Conservation (phyloP, 371 early-diverging fungal species). For the Lichtheimia hyalospora region DNA sequence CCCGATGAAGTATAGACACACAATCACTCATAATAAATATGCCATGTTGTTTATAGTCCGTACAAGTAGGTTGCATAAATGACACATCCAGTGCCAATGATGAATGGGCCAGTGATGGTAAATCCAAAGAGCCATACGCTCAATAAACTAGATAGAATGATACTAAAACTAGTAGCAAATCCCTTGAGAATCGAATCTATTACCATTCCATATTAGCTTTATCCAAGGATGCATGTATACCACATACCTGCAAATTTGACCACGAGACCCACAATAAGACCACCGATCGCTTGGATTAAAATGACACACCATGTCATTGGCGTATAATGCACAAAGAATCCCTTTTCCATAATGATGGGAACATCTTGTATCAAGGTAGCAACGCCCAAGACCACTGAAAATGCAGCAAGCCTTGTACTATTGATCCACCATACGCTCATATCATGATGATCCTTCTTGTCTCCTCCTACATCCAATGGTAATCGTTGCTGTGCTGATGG, state of each 20-base stretch:
- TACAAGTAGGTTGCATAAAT: slow-evolving; percentile 81
- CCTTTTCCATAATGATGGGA: slow-evolving; percentile 61
- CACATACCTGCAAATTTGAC: slow-evolving; percentile 88
- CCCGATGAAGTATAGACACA: too few species aligned
- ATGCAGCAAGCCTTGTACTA: slow-evolving; percentile 87
- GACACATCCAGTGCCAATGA: slow-evolving; percentile 75
- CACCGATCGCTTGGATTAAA: slow-evolving; percentile 86
- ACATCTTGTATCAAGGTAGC: slow-evolving; percentile 80
- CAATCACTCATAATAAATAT: too few species aligned
- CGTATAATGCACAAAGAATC: slow-evolving; percentile 91
- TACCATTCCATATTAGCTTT: neutral
- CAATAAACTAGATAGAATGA: slow-evolving; percentile 80
- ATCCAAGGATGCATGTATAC: neutral
- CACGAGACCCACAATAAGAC: slow-evolving; percentile 91
- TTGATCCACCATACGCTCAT: slow-evolving; percentile 80
- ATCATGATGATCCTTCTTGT: slow-evolving; percentile 2
- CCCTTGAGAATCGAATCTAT: slow-evolving; percentile 88
- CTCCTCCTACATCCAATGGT: neutral
- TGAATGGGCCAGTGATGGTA: slow-evolving; percentile 65
- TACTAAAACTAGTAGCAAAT: slow-evolving; percentile 93
- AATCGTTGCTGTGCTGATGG: slow-evolving; percentile 16
- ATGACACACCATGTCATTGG: slow-evolving; percentile 79
- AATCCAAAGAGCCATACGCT: slow-evolving; percentile 79
- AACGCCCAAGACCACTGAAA: slow-evolving; percentile 70
- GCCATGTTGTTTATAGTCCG: slow-evolving; percentile 39